phyloP scores from a whole-genome alignment of 2,329 filamentous ascomycete species.

The Alternaria triticimaculans region DNA sequence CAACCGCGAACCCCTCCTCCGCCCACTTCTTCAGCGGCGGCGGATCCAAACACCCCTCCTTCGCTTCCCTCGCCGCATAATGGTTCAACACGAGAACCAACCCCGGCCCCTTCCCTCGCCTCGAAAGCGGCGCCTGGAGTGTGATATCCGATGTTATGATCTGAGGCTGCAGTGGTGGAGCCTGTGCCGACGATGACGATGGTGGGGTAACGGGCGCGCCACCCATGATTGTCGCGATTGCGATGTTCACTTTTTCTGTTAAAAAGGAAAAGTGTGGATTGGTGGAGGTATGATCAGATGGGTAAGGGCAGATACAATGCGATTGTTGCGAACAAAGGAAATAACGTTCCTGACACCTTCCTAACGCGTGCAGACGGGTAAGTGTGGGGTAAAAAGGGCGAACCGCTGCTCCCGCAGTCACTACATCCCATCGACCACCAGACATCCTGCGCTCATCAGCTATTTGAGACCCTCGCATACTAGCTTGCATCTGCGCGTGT shows the following conservation, averaged over 20 bases:
- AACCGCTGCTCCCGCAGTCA: background rate
- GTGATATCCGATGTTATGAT: conserved; percentile 38
- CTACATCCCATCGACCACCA: background rate
- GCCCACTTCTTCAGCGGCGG: conserved; percentile 71
- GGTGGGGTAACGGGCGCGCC: conserved; percentile 16
- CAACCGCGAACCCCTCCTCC: conserved; percentile 72
- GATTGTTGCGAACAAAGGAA: background rate
- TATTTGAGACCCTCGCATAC: background rate
- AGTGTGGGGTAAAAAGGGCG: background rate
- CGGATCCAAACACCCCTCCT: conserved; percentile 57
- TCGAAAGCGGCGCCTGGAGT: conserved; percentile 57
- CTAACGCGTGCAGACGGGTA: background rate
- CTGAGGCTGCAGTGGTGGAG: conserved; percentile 23
- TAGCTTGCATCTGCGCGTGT: background rate
- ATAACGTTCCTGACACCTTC: background rate
- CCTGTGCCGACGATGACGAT: background rate
- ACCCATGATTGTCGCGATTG: conserved; percentile 12
- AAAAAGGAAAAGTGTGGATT: background rate
- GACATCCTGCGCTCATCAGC: background rate
- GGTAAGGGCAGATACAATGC: background rate
- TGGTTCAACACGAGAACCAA: conserved; percentile 55
- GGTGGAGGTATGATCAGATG: background rate
- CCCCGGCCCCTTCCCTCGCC: conserved; percentile 57
- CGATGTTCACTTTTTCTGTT: background rate
- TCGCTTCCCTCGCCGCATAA: conserved; percentile 34